phyloP scores from a whole-genome alignment of 148 eudicot species.

The Drosera capensis region DNA sequence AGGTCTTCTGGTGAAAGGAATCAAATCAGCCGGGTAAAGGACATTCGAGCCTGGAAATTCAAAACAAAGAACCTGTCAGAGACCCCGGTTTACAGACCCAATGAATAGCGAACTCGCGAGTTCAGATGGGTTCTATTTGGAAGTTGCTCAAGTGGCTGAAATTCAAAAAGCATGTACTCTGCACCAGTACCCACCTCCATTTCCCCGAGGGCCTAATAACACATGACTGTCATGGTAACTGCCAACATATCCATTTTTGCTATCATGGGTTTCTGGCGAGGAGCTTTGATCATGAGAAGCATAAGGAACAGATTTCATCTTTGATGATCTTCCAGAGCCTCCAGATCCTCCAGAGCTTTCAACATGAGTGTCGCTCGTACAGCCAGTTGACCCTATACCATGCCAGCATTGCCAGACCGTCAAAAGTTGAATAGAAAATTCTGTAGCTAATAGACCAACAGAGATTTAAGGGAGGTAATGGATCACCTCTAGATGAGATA shows the following conservation, averaged over 20 bases:
- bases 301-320: constrained; percentile 29
- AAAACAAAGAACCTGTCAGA: constrained; percentile 4
- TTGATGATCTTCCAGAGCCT: constrained; percentile 44
- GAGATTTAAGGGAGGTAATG: too few relatives aligned
- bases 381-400: constrained; percentile 38
- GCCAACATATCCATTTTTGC: constrained; percentile 31
- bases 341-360: constrained; percentile 54
- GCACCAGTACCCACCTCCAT: constrained; percentile 43
- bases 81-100: too few relatives aligned
- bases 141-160: background rate
- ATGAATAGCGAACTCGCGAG: too few relatives aligned
- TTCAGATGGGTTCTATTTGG: too few relatives aligned
- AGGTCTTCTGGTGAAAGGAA: constrained; percentile 89
- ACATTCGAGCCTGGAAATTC: constrained; percentile 60
- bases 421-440: constrained; percentile 1
- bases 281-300: constrained; percentile 22
- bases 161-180: background rate
- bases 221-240: constrained; percentile 43
- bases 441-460: too few relatives aligned
- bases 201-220: constrained; percentile 66
- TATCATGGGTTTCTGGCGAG: constrained; percentile 24
- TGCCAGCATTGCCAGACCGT: constrained; percentile 5
- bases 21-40: constrained; percentile 79
- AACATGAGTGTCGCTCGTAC: constrained; percentile 16
- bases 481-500: constrained; percentile 75